Conservation (phyloP, 495 filamentous ascomycete species). For the Hyaloscypha hepaticicola region DNA sequence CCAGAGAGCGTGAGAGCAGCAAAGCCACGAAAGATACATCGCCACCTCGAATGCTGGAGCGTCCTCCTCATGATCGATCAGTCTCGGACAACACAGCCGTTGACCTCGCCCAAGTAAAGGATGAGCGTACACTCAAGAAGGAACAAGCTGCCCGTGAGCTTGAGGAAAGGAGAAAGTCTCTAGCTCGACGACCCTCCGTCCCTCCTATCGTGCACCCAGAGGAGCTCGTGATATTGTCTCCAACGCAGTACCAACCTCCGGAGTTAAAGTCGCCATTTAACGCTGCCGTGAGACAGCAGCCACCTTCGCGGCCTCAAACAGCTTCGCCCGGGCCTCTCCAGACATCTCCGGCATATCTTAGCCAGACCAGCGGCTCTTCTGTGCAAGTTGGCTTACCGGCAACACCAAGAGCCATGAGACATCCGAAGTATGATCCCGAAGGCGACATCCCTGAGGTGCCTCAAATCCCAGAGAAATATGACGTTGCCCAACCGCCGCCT, state of each 20-base stretch:
- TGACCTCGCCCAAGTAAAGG: slow-evolving; percentile 39
- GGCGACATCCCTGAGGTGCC: slow-evolving; percentile 64
- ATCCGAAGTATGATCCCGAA: slow-evolving; percentile 66
- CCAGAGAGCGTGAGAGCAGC: slow-evolving; percentile 35
- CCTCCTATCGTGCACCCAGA: slow-evolving; percentile 81
- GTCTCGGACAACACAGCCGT: slow-evolving; percentile 29
- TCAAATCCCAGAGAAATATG: slow-evolving; percentile 57
- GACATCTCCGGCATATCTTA: slow-evolving; percentile 45
- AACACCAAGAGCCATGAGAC: slow-evolving; percentile 81
- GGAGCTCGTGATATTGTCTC: slow-evolving; percentile 50
- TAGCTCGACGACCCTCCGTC: slow-evolving; percentile 74
- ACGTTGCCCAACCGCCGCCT: slow-evolving; percentile 33
- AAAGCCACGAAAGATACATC: slow-evolving; percentile 28
- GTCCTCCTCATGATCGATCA: slow-evolving; percentile 28
- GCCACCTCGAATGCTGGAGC: slow-evolving; percentile 27
- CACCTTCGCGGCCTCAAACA: slow-evolving; percentile 46
- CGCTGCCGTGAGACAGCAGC: slow-evolving; percentile 37
- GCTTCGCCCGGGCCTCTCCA: slow-evolving; percentile 45
- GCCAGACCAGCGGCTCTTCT: slow-evolving; percentile 32
- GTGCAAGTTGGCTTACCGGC: slow-evolving; percentile 68
- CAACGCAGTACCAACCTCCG: slow-evolving; percentile 35
- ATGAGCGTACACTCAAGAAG: slow-evolving; percentile 60
- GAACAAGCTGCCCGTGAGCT: slow-evolving; percentile 82
- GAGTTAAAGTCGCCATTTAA: slow-evolving; percentile 32
- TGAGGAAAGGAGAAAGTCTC: slow-evolving; percentile 79